These are phyloP conservation scores for Kwoniella heveanensis DNA, from an alignment of 768 basidiomycete species.

Conservation along the genomic window DNA sequence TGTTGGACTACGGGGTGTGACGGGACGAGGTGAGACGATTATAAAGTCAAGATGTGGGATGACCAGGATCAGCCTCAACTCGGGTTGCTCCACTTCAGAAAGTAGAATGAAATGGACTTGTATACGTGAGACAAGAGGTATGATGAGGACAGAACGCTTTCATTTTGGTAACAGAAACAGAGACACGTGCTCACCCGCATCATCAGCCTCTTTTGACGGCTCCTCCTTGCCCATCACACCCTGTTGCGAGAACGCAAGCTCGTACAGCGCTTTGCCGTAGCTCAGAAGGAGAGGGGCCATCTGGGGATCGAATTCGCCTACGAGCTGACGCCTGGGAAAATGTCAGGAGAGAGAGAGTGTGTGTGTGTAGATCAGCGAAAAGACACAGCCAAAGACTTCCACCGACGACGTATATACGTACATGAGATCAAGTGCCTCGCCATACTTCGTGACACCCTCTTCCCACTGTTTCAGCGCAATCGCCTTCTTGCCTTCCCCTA, in stretches of 20 bases:
- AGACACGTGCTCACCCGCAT: constrained; percentile 27
- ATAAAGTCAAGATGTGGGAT: too few species aligned
- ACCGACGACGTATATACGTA: constrained; percentile 25
- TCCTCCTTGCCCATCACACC: constrained; percentile 90
- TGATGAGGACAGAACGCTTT: too few species aligned
- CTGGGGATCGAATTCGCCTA: constrained; percentile 78
- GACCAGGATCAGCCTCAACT: too few species aligned
- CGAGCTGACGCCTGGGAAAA: constrained; percentile 45
- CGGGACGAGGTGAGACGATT: too few species aligned
- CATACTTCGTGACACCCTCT: constrained; percentile 52
- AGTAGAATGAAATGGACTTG: too few species aligned
- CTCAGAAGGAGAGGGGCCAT: constrained; percentile 84
- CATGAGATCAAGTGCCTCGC: constrained; percentile 52
- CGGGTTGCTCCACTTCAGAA: too few species aligned
- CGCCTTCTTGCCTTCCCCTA: constrained; percentile 54
- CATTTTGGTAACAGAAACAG: background rate
- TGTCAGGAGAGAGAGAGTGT: background rate
- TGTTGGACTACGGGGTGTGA: constrained; percentile 15
- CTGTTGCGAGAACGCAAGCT: constrained; percentile 83
- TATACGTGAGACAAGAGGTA: too few species aligned
- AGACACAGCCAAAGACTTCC: too few species aligned
- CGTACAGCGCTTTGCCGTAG: constrained; percentile 90
- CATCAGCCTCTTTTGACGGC: constrained; percentile 58
- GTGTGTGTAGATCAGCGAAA: too few species aligned
- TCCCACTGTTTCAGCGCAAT: constrained; percentile 54